phyloP scores from a whole-genome alignment of 305 asterid species.

The Rubia peregrina region DNA sequence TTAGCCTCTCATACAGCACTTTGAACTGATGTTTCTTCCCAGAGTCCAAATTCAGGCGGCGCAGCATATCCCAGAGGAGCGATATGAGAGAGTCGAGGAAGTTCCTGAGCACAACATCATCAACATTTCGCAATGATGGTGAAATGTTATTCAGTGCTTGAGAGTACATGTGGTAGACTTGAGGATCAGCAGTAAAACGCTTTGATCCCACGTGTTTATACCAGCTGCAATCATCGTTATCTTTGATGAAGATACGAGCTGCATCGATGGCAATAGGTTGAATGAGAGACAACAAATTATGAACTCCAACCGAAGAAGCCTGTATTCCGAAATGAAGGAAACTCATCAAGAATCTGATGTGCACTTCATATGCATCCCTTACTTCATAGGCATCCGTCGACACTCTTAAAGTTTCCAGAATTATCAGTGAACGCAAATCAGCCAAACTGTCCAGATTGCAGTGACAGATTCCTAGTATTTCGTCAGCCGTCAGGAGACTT shows the following conservation, averaged over 20 bases:
- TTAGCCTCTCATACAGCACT: not conserved
- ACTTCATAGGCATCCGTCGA: not conserved
- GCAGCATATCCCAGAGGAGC: not conserved
- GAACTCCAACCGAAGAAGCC: too few species aligned
- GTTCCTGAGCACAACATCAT: not conserved
- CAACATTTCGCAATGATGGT: not conserved
- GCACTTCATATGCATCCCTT: too few species aligned
- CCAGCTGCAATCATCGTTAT: not conserved
- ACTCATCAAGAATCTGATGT: too few species aligned
- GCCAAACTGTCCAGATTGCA: not conserved
- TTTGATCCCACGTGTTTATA: not conserved
- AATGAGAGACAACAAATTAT: too few species aligned
- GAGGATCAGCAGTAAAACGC: not conserved
- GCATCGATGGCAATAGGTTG: not conserved
- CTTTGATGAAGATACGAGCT: not conserved
- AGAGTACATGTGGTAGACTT: not conserved
- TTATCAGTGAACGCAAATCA: not conserved
- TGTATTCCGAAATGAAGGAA: too few species aligned
- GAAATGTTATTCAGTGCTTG: not conserved
- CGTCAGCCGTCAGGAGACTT: not conserved
- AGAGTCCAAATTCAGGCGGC: too few species aligned
- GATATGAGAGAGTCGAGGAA: not conserved
- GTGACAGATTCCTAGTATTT: not conserved
- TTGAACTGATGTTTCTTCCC: not conserved
- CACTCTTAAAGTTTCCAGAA: accelerated